phyloP scores from a whole-genome alignment of 1,139 yeast genomes.

The Sugiyamaella novakii region DNA sequence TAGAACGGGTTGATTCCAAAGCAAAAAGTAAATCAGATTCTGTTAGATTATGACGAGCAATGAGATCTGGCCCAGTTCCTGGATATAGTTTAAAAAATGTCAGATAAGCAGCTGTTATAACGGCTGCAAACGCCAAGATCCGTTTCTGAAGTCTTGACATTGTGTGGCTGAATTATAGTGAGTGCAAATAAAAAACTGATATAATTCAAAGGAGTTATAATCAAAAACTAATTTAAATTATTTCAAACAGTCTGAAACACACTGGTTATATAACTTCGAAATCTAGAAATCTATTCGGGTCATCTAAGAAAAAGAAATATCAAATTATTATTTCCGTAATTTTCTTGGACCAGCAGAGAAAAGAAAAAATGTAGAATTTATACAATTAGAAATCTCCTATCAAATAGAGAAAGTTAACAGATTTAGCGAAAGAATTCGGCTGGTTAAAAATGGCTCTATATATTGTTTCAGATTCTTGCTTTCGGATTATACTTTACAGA shows the following conservation, averaged over 20 bases:
- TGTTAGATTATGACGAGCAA: background rate
- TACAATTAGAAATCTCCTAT: no score
- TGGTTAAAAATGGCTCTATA: no score
- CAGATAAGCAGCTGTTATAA: slow-evolving; percentile 1
- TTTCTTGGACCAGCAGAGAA: background rate
- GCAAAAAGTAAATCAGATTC: background rate
- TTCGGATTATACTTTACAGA: no score
- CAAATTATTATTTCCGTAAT: no score
- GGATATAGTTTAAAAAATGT: slow-evolving; percentile 1
- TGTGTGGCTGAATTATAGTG: background rate
- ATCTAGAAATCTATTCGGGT: no score
- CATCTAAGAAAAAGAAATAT: no score
- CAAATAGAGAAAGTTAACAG: no score
- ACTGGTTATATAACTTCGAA: no score
- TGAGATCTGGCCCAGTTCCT: background rate
- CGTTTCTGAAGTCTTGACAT: slow-evolving; percentile 9
- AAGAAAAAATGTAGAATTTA: no score
- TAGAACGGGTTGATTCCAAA: no score
- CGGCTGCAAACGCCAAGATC: slow-evolving; percentile 1
- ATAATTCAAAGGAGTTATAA: background rate
- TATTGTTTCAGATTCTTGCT: background rate
- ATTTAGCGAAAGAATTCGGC: no score
- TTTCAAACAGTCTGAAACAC: no score
- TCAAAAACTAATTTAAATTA: background rate
- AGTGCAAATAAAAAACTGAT: background rate